Percentiles rank a stretch among this genome's conserved stretches.
phyloP scores from a whole-genome alignment of 345 rosid genomes.

The Salix arbutifolia region DNA sequence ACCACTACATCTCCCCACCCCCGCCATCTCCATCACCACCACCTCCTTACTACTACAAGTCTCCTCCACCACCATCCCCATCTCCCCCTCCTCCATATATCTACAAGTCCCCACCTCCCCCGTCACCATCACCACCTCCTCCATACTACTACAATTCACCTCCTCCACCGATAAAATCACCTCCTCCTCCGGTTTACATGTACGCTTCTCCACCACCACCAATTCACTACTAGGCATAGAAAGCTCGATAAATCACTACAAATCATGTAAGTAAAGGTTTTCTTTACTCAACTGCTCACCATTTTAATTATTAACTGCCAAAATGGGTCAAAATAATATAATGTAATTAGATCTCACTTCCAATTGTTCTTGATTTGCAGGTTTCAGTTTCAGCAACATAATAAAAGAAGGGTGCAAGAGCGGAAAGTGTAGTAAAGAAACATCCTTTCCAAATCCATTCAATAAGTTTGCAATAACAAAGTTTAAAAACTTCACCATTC shows the following conservation, averaged over 20 bases:
- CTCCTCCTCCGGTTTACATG: constrained; percentile 20
- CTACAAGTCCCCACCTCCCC: constrained; percentile 18
- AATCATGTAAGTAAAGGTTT: constrained; percentile 11
- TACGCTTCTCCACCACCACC: constrained; percentile 27
- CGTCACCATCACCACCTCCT: constrained; percentile 11
- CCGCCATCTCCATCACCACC: constrained; percentile 17
- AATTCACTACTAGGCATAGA: not conserved
- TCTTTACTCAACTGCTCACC: not conserved
- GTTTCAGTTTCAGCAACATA: constrained; percentile 45
- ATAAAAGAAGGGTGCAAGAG: constrained; percentile 64
- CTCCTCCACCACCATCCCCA: constrained; percentile 19
- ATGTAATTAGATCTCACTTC: not conserved
- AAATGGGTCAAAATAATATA: not conserved
- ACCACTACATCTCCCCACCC: constrained; percentile 20
- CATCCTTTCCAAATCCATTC: constrained; percentile 27
- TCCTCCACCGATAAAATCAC: constrained; percentile 21
- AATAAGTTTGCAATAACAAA: constrained; percentile 29
- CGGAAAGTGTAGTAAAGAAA: constrained; percentile 27
- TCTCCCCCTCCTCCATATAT: constrained; percentile 9
- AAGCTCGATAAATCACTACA: not conserved
- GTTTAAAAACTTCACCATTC: constrained; percentile 8
- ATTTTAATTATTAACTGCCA: not conserved
- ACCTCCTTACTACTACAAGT: constrained; percentile 16
- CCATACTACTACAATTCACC: constrained; percentile 27
- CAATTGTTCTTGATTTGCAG: constrained; percentile 19